phyloP scores from a whole-genome alignment of 225 moss, liverwort and hornwort species.

The Straminergon stramineum region DNA sequence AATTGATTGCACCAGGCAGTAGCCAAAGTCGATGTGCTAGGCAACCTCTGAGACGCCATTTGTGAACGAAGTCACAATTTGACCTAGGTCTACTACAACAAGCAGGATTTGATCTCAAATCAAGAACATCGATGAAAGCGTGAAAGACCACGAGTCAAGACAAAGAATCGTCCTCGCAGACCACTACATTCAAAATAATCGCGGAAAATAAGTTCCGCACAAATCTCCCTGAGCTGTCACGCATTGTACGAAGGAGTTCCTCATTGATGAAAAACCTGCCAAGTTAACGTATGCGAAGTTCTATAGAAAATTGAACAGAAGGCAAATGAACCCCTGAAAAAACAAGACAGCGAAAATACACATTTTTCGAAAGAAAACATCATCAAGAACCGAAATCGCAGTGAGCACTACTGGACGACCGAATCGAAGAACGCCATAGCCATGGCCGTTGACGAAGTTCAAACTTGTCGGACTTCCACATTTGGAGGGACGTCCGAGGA shows the following conservation, averaged over 20 bases:
- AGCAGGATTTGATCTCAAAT: neutral
- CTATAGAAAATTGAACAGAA: neutral
- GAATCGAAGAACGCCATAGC: neutral
- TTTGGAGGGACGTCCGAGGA: neutral
- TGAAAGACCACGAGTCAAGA: neutral
- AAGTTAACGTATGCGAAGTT: neutral
- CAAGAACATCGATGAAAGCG: neutral
- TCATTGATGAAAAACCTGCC: neutral
- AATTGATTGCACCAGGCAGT: conserved; percentile 26
- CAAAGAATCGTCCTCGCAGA: neutral
- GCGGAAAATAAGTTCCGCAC: neutral
- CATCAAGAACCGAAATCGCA: neutral
- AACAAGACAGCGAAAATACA: neutral
- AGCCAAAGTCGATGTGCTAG: conserved; percentile 16
- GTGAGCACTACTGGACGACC: neutral
- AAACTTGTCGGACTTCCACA: neutral
- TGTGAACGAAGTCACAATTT: neutral
- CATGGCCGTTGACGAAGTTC: neutral
- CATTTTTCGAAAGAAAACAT: no score
- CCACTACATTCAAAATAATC: neutral
- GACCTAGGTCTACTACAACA: neutral
- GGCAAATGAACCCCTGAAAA: neutral
- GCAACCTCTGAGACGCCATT: conserved; percentile 17
- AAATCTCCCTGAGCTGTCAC: neutral
- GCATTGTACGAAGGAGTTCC: neutral